A percentile compares a stretch with the other conserved stretches of the same genome.
Conservation (phyloP, 257 asterid species). For the Penstemon davidsonii region DNA sequence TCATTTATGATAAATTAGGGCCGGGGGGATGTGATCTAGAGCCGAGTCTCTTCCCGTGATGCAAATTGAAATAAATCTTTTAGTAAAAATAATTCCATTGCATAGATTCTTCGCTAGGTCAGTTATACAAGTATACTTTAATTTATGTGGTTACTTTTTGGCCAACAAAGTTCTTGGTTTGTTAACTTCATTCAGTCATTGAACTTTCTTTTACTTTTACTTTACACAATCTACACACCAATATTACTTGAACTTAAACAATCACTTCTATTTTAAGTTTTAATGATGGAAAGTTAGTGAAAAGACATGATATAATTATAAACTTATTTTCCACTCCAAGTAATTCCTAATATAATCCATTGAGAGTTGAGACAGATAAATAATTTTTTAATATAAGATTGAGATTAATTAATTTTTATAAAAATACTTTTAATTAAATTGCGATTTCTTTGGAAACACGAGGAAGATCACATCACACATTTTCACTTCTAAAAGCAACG, state of each 20-base stretch:
- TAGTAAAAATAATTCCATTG: neutral
- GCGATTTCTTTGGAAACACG: too few species aligned
- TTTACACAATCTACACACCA: constrained; percentile 12
- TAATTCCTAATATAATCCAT: neutral
- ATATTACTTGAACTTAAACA: neutral
- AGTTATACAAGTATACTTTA: neutral
- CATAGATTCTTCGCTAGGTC: constrained; percentile 5
- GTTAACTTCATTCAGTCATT: constrained; percentile 14
- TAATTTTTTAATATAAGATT: too few species aligned
- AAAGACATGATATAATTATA: neutral
- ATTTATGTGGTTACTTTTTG: neutral
- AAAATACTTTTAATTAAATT: too few species aligned
- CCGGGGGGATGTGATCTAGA: too few species aligned
- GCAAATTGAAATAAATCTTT: neutral
- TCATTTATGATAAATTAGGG: too few species aligned
- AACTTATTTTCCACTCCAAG: neutral
- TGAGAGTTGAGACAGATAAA: too few species aligned
- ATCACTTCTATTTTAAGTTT: constrained; percentile 18
- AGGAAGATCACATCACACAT: too few species aligned
- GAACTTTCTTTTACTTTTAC: constrained; percentile 23
- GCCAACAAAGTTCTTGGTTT: constrained; percentile 27
- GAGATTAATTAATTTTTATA: too few species aligned
- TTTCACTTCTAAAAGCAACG: too few species aligned
- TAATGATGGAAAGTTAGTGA: neutral
- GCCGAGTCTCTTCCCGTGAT: too few species aligned